Conservation (phyloP, 2,329 filamentous ascomycete genomes). For the Aspergillus nomiae region DNA sequence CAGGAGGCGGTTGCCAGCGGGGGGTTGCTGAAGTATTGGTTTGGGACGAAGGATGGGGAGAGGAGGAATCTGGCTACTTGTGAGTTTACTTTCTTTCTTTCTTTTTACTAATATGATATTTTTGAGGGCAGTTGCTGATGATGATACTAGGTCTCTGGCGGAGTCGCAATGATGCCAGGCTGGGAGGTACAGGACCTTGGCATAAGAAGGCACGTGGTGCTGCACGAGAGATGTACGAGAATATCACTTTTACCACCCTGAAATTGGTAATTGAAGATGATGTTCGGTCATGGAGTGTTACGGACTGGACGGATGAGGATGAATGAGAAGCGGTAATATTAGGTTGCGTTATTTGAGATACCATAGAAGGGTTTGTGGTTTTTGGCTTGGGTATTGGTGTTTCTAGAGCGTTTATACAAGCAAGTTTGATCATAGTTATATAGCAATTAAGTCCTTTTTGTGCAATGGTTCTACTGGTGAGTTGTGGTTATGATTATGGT, state of each 20-base stretch:
- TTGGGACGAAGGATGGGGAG: constrained; percentile 70
- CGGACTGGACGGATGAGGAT: constrained; percentile 52
- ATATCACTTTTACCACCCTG: constrained; percentile 68
- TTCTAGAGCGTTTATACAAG: not conserved
- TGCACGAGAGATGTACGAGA: constrained; percentile 55
- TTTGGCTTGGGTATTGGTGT: not conserved
- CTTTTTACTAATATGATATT: too few species aligned
- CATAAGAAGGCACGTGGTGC: constrained; percentile 56
- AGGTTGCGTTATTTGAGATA: not conserved
- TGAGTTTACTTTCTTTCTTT: constrained; percentile 39
- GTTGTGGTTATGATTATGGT: not conserved
- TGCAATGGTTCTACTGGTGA: not conserved
- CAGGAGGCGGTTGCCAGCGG: constrained; percentile 77
- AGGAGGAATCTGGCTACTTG: constrained; percentile 82
- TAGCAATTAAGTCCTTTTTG: not conserved
- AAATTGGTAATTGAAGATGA: constrained; percentile 68
- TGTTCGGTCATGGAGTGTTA: constrained; percentile 64
- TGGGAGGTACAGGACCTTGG: constrained; percentile 60
- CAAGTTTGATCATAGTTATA: not conserved
- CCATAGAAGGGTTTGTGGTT: not conserved
- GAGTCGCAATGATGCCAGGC: constrained; percentile 61
- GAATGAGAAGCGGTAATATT: constrained; percentile 18
- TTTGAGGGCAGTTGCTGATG: not conserved
- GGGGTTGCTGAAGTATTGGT: constrained; percentile 93
- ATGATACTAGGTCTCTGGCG: constrained; percentile 63